These are phyloP conservation scores for Suaeda aralocaspica DNA, from an alignment of 148 eudicot species.

Conservation along the genomic window DNA sequence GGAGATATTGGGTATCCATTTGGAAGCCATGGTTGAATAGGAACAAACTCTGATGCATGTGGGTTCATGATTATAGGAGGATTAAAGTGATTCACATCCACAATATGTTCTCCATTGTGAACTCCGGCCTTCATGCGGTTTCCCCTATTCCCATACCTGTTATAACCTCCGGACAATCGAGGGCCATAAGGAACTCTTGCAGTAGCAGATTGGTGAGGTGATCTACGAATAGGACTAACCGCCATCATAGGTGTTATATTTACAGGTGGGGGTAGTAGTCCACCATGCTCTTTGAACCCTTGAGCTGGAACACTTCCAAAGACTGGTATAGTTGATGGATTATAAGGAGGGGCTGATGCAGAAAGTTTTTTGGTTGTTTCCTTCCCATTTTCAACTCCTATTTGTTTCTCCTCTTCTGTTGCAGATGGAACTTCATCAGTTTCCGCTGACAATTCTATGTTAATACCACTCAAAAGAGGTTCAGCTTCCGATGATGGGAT, in stretches of 20 bases:
- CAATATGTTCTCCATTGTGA: conserved; percentile 53
- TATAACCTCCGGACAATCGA: conserved; percentile 72
- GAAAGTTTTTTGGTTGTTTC: conserved; percentile 71
- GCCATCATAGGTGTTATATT: conserved; percentile 67
- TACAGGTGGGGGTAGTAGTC: conserved; percentile 81
- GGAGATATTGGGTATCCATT: conserved; percentile 41
- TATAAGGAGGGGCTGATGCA: conserved; percentile 91
- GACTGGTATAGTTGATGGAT: conserved; percentile 60
- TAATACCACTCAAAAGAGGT: conserved; percentile 14
- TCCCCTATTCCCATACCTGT: conserved; percentile 56
- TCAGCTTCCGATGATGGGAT: conserved; percentile 10
- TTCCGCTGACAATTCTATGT: conserved; percentile 17
- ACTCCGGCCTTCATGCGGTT: conserved; percentile 51
- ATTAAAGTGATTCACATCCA: conserved; percentile 48
- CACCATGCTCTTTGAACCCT: conserved; percentile 62
- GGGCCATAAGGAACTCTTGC: conserved; percentile 95
- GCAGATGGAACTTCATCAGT: conserved; percentile 24
- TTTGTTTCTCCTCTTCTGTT: conserved; percentile 42
- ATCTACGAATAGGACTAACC: conserved; percentile 64
- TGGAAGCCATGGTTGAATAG: conserved; percentile 72
- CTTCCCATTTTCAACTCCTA: conserved; percentile 49
- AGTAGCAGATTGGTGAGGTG: conserved; percentile 95
- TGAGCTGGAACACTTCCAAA: conserved; percentile 56
- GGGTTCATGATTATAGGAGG: conserved; percentile 78
- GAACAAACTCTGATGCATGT: conserved; percentile 86